Conservation (phyloP, 345 rosid genomes). For the Eucalyptus pumila region DNA sequence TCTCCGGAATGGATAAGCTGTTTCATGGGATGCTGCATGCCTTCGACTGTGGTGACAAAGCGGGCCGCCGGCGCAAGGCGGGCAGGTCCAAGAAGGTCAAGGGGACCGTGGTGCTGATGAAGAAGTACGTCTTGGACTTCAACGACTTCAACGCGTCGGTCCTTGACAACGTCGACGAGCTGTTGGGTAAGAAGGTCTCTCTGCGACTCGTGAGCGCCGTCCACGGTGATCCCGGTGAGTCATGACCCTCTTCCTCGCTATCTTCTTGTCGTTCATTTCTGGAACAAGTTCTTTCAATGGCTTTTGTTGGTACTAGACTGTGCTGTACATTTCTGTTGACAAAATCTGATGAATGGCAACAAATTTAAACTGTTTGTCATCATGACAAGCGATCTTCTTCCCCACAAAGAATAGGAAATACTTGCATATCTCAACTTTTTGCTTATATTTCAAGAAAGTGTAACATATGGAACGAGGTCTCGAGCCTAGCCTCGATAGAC, state of each 20-base stretch:
- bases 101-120: conserved; percentile 79
- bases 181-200: conserved; percentile 46
- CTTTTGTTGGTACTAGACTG: not conserved
- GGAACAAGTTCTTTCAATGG: not conserved
- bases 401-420: not conserved
- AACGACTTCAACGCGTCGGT: conserved; percentile 58
- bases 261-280: not conserved
- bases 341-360: not conserved
- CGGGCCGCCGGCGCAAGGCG: not conserved
- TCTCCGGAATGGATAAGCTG: not conserved
- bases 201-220: conserved; percentile 69
- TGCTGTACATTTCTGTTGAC: not conserved
- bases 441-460: too few species aligned
- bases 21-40: not conserved
- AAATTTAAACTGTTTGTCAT: not conserved
- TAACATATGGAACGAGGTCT: too few species aligned
- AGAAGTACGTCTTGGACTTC: conserved; percentile 77
- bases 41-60: not conserved
- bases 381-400: not conserved
- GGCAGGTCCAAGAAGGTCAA: not conserved
- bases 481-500: too few species aligned
- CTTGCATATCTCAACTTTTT: too few species aligned
- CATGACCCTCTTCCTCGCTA: not conserved
- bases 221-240: conserved; percentile 21
- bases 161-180: conserved; percentile 49